phyloP scores from a whole-genome alignment of 306 rosid species.

The Castanospermum australe region DNA sequence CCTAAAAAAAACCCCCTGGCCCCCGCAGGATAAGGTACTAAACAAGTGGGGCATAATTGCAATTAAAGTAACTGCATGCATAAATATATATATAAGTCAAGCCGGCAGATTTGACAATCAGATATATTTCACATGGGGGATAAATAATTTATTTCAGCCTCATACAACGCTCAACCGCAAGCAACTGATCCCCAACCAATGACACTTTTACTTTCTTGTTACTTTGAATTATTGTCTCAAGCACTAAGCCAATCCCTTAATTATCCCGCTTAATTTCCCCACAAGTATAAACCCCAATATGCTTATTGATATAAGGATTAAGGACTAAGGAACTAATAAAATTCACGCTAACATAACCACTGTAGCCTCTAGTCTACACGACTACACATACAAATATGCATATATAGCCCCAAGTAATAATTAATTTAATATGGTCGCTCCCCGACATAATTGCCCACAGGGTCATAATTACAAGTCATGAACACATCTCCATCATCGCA shows the following conservation, averaged over 20 bases:
- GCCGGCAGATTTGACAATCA: slow-evolving; percentile 17
- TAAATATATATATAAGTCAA: background rate
- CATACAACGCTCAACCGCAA: background rate
- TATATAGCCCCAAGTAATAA: background rate
- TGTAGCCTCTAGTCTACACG: background rate
- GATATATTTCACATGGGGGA: slow-evolving; percentile 19
- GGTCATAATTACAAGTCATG: slow-evolving; percentile 89
- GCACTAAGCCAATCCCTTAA: background rate
- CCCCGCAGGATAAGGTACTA: background rate
- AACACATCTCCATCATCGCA: slow-evolving; percentile 81
- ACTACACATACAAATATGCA: background rate
- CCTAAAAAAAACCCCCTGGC: background rate
- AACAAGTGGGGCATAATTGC: background rate
- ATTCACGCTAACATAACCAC: background rate
- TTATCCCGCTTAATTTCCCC: background rate
- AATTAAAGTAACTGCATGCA: background rate
- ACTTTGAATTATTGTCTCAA: slow-evolving; percentile 9
- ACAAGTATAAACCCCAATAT: background rate
- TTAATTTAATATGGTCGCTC: slow-evolving; percentile 54
- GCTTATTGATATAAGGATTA: background rate
- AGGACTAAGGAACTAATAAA: background rate
- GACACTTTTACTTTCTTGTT: background rate
- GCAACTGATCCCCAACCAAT: background rate
- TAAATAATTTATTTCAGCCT: background rate
- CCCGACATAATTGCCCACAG: slow-evolving; percentile 77